Evolutionary conservation across 768 basidiomycete species (phyloP).

Genomic region (Clitopilus passeckerianus): DNA sequence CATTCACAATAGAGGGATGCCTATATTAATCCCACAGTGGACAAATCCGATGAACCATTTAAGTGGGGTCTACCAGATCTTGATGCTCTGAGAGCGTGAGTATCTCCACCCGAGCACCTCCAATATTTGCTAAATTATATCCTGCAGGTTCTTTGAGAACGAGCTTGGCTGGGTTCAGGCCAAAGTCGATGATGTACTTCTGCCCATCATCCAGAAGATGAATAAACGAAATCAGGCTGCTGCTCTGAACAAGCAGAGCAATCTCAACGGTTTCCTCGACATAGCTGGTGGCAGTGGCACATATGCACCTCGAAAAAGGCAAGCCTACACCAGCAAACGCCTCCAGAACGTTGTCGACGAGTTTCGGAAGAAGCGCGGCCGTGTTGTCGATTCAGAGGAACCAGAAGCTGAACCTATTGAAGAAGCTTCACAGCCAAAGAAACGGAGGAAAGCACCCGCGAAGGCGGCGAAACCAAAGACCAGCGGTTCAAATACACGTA

Average conservation of each 20-base stretch:
- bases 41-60: conserved; percentile 89
- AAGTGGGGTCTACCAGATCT: conserved; percentile 98
- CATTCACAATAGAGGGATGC: conserved; percentile 64
- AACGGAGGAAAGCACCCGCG: conserved; percentile 17
- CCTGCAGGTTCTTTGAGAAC: conserved; percentile 56
- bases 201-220: conserved; percentile 89
- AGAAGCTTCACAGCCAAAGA: conserved; percentile 18
- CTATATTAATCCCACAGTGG: conserved; percentile 88
- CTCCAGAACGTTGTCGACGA: conserved; percentile 84
- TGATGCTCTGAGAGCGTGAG: conserved; percentile 81
- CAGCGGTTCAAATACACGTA: neutral
- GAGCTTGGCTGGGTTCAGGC: conserved; percentile 78
- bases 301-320: conserved; percentile 71
- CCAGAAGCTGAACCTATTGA: conserved; percentile 17
- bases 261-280: conserved; percentile 72
- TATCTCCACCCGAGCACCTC: conserved; percentile 2
- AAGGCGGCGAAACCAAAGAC: conserved; percentile 10
- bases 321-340: conserved; percentile 82
- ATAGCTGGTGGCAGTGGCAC: conserved; percentile 61
- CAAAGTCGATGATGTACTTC: conserved; percentile 87
- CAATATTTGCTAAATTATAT: neutral
- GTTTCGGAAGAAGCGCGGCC: conserved; percentile 57
- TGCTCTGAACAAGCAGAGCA: conserved; percentile 72
- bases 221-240: conserved; percentile 68
- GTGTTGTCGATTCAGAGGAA: conserved; percentile 17